Evolutionary conservation across 805 yeast genomes (phyloP).

Genomic region (Brettanomyces sp.): DNA sequence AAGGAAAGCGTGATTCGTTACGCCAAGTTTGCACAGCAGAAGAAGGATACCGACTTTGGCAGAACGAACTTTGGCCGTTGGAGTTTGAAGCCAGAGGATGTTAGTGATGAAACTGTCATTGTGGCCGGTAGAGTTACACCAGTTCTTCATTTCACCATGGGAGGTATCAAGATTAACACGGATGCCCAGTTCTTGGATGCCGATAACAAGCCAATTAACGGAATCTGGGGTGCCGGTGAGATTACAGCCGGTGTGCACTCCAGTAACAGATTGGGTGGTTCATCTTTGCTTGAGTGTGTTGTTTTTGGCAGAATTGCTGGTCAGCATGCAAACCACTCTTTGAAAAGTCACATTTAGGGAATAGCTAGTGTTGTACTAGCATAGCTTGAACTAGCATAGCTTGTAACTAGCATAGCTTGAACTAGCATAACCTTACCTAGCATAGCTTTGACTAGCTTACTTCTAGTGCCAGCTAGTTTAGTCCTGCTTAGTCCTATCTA

Average conservation of each 20-base stretch:
- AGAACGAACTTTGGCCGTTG: constrained; percentile 12
- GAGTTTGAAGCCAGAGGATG: constrained; percentile 5
- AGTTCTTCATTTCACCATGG: constrained; percentile 60
- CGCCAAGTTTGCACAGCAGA: constrained; percentile 1
- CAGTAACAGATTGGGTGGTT: constrained; percentile 53
- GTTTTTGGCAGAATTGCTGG: constrained; percentile 56
- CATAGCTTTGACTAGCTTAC: too few species aligned
- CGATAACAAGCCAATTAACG: constrained; percentile 27
- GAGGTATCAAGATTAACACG: constrained; percentile 49
- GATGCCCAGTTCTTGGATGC: constrained; percentile 30
- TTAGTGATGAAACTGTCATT: constrained; percentile 18
- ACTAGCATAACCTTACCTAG: too few species aligned
- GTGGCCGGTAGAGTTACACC: constrained; percentile 48
- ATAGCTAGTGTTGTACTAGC: too few species aligned
- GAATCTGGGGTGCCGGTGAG: constrained; percentile 59
- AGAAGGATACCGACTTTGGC: constrained; percentile 6
- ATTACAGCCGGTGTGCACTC: constrained; percentile 68
- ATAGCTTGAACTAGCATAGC: too few species aligned
- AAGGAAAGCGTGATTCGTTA: constrained; percentile 6
- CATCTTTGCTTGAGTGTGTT: constrained; percentile 52
- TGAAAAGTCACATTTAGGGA: constrained; percentile 1
- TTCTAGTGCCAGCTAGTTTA: too few species aligned
- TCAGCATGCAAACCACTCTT: constrained; percentile 17
- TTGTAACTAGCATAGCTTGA: too few species aligned
- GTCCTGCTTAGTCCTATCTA: too few species aligned